Evolutionary conservation across 805 yeast genomes (phyloP), one percentile per base, ranked within the genome.

Genomic region (Saccharomyces eubayanus): DNA sequence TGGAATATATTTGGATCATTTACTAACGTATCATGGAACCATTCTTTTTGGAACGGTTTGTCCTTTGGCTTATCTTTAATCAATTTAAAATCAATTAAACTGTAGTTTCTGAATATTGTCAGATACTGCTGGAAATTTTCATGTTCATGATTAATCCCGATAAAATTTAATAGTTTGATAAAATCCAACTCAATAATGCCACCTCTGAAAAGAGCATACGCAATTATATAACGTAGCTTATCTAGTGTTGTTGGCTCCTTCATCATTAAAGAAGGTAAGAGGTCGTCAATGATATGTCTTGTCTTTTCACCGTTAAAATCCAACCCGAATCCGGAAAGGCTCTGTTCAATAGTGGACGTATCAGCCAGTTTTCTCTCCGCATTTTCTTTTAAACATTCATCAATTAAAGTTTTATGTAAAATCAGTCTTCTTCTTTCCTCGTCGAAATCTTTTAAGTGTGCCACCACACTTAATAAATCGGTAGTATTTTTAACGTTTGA

Each of bases 301-400:
- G 78, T 77, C 59, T 79, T 79, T 28, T 77, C 77, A 2, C 92
- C 90, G 58, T 88, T 87, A 48, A 83, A 74, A 53, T 82, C 83
- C 2, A 78, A 68, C 24, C 96, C 96, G 46, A 81, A 81, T 3
- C 89, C 87, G 4, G 86, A 81, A 58, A 90, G 77, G 20, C 84
- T 80, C 70, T 91, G 97, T 70, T 94, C 98, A 55, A 90, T 77
- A 58, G 88, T 94, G 1, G 96, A 89, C 20, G 87, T 75, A 55
- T 82, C 89, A 8, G 85, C 82, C 58, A 89, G 71, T 57, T 79
- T 77, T 56, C 82, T 74, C 29, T 74, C 75, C 50, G 83, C 79
- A 65, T 85, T 83, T 14, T 77, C 70, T 28, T 75, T 77, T 69
- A 87, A 74, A 64, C 91, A 82, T 62, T 81, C 83, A 58, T 84